Evolutionary conservation across 805 yeast species (phyloP).

Genomic region (Zygosaccharomyces bailii): DNA sequence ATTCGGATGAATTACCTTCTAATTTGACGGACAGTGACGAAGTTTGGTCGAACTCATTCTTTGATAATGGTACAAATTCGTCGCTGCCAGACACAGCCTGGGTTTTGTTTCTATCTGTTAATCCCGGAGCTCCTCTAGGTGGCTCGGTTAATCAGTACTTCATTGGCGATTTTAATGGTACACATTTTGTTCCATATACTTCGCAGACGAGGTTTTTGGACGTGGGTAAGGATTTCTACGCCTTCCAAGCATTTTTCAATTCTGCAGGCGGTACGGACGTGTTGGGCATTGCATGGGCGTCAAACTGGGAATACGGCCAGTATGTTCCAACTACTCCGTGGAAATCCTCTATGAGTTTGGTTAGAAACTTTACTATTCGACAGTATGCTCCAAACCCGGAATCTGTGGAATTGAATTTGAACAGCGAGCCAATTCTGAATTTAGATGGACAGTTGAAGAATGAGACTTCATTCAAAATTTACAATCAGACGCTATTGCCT

Average conservation of each 20-base stretch:
- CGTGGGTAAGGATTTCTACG: slow-evolving; percentile 41
- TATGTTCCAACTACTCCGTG: slow-evolving; percentile 39
- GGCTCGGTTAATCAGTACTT: slow-evolving; percentile 42
- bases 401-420: slow-evolving; percentile 17
- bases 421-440: slow-evolving; percentile 28
- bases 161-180: slow-evolving; percentile 42
- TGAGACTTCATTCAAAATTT: slow-evolving; percentile 1
- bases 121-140: slow-evolving; percentile 42
- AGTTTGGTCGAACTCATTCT: no score
- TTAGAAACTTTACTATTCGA: slow-evolving; percentile 31
- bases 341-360: slow-evolving; percentile 39
- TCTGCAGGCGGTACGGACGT: slow-evolving; percentile 30
- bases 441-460: neutral
- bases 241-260: slow-evolving; percentile 38
- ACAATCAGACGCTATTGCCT: neutral
- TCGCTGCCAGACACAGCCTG: slow-evolving; percentile 27
- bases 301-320: slow-evolving; percentile 42
- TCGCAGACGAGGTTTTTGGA: slow-evolving; percentile 34
- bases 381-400: slow-evolving; percentile 30
- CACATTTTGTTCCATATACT: slow-evolving; percentile 34
- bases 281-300: slow-evolving; percentile 42
- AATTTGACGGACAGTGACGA: no score
- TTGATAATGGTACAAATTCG: no score
- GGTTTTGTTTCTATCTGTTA: slow-evolving; percentile 40
- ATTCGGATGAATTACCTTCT: no score